Evolutionary conservation across 2,329 filamentous ascomycete genomes (phyloP).

Genomic region (Fusarium nanum): DNA sequence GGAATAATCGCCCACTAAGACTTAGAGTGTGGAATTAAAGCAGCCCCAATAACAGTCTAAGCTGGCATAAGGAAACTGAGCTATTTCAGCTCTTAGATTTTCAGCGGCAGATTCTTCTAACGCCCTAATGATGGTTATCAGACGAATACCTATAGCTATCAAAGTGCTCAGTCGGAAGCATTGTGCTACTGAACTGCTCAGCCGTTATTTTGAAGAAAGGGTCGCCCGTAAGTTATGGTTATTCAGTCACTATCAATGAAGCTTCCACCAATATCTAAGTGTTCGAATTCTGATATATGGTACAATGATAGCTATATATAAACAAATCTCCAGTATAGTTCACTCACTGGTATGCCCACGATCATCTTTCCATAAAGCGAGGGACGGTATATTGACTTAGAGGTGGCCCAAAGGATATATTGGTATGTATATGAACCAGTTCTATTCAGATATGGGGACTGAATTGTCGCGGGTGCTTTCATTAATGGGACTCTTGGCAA

Average conservation of each 20-base stretch:
- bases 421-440: background rate
- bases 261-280: background rate
- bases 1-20: no score
- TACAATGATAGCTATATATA: background rate
- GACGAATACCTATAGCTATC: background rate
- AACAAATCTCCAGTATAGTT: rapidly evolving
- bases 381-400: background rate
- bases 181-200: background rate
- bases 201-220: background rate
- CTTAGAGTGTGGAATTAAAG: background rate
- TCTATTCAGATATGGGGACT: background rate
- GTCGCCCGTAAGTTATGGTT: background rate
- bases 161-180: background rate
- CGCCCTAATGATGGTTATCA: background rate
- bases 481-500: background rate
- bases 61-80: background rate
- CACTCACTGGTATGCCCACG: background rate
- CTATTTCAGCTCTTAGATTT: background rate
- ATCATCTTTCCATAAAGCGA: background rate
- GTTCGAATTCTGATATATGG: background rate
- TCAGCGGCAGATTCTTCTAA: background rate
- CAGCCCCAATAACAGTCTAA: background rate
- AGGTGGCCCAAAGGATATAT: background rate
- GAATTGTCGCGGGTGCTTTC: rapidly evolving
- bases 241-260: background rate